Base-by-base conservation (phyloP, 2,329 filamentous ascomycete genomes). In the Xylaria sp. region DNA sequence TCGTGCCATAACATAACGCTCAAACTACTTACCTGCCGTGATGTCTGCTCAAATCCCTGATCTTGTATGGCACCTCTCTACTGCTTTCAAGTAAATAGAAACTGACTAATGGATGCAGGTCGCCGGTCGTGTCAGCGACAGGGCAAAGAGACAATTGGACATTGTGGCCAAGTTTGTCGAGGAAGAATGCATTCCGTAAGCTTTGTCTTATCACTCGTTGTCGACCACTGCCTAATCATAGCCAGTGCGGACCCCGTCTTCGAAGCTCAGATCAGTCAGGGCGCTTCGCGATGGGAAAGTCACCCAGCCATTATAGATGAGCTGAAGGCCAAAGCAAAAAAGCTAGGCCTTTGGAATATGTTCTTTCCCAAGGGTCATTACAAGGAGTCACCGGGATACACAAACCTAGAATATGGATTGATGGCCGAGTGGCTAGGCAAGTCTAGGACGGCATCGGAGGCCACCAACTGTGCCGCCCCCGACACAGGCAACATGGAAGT, bases 401-500 rank as follows among this genome's bases (percentile, higher is more conserved):
- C 89, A 63, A 99, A 98, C 79, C 83, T 99, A 66, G 95, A 99
- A 80, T 99, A 99, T 75, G 95, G 94, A 12, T 82, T 99, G 72
- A 99, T 98, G 94, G 95, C 95, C 17, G 95, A 99, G 81, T 91
- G 92, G 80, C 83, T 98, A 71, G 95, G 95, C 67, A 94, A 92
- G 81, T 96, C 92, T 69, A 84, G 86, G 74, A 83, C 88, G 66
- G 95, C 93, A 11, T 92, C 91, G 7, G 92, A 95, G 82, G 92
- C 93, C 25, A 91, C 89, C 76, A 97, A 97, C 79, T 96, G 93
- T 79, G 85, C 93, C 37, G 93, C 93, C 3, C 93, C 94, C 2
- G 93, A 97, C 77, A 97, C 94, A 3, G 93, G 93, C 52, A 97
- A 97, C 78, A 97, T 97, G 92, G 93, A 97, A 77, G 93, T 97